These are phyloP conservation scores for Aspergillus proliferans DNA, from an alignment of 2,329 filamentous ascomycete species.

Conservation along the genomic window DNA sequence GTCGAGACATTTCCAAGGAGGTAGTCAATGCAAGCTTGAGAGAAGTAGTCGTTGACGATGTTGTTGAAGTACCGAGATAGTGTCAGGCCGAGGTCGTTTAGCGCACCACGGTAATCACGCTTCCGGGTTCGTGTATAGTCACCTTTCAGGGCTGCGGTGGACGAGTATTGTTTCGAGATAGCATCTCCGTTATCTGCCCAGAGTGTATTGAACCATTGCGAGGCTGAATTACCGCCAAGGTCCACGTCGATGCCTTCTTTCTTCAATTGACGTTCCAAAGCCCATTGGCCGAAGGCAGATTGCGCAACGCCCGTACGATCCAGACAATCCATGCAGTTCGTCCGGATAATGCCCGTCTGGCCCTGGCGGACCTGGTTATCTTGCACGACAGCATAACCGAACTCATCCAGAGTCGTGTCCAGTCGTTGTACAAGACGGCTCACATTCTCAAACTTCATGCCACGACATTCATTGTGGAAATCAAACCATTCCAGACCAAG, in stretches of 20 bases:
- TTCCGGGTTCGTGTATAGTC: constrained; percentile 91
- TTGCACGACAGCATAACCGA: constrained; percentile 63
- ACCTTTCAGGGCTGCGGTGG: constrained; percentile 90
- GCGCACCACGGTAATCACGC: constrained; percentile 79
- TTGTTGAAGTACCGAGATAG: constrained; percentile 71
- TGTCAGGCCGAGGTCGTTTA: constrained; percentile 86
- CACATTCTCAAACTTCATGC: constrained; percentile 98
- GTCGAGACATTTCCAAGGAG: constrained; percentile 81
- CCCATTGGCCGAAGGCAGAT: constrained; percentile 78
- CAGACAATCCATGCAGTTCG: constrained; percentile 98
- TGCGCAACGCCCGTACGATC: constrained; percentile 96
- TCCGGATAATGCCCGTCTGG: constrained; percentile 76
- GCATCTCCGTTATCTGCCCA: constrained; percentile 98
- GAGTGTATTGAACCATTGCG: constrained; percentile 88
- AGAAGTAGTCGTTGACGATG: constrained; percentile 96
- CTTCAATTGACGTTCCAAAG: constrained; percentile 72
- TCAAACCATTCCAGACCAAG: constrained; percentile 93
- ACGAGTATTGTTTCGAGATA: constrained; percentile 91
- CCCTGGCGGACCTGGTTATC: constrained; percentile 35
- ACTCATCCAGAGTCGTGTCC: constrained; percentile 58
- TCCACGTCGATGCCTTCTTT: constrained; percentile 70
- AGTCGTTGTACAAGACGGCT: constrained; percentile 68
- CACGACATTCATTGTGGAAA: constrained; percentile 84
- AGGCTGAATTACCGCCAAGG: constrained; percentile 68
- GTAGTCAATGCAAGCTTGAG: constrained; percentile 91